A percentile compares a stretch with the other conserved stretches of the same genome.
Evolutionary conservation across 2,329 filamentous ascomycete genomes (phyloP).

Genomic region (Aspergillus fischeri): DNA sequence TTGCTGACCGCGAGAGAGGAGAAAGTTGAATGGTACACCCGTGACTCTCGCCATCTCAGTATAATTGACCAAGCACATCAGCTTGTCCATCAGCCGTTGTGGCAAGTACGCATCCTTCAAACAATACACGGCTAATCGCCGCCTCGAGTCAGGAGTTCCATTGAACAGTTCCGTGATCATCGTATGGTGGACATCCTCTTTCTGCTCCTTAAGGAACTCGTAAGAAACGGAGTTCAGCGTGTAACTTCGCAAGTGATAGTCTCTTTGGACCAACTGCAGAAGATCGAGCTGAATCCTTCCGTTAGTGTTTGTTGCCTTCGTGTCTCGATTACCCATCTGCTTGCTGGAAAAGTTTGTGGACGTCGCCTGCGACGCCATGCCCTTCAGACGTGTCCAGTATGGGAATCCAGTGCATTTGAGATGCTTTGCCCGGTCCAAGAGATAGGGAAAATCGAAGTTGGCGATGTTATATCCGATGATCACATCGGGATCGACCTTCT

Average conservation of each 20-base stretch:
- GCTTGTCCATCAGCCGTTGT: constrained; percentile 90
- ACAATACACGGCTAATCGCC: constrained; percentile 91
- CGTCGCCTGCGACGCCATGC: constrained; percentile 65
- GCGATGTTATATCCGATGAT: constrained; percentile 98
- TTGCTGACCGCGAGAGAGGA: constrained; percentile 89
- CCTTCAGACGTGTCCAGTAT: constrained; percentile 78
- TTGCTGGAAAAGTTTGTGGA: constrained; percentile 92
- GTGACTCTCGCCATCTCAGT: constrained; percentile 99
- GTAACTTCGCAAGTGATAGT: constrained; percentile 93
- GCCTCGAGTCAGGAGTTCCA: constrained; percentile 85
- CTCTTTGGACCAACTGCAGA: constrained; percentile 89
- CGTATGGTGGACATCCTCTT: constrained; percentile 96
- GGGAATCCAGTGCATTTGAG: constrained; percentile 77
- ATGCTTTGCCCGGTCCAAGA: constrained; percentile 81
- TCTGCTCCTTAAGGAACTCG: constrained; percentile 93
- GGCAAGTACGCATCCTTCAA: constrained; percentile 96
- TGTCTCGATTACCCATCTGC: constrained; percentile 95
- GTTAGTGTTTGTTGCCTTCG: constrained; percentile 90
- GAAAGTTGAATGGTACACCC: constrained; percentile 92
- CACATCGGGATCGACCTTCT: constrained; percentile 89
- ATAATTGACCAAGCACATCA: constrained; percentile 98
- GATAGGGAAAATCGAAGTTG: constrained; percentile 98
- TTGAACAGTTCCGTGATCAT: constrained; percentile 99
- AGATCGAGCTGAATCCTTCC: constrained; percentile 89
- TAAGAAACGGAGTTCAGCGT: constrained; percentile 95